Conservation (phyloP, 129 eudicot genomes). For the Mikania micrantha region DNA sequence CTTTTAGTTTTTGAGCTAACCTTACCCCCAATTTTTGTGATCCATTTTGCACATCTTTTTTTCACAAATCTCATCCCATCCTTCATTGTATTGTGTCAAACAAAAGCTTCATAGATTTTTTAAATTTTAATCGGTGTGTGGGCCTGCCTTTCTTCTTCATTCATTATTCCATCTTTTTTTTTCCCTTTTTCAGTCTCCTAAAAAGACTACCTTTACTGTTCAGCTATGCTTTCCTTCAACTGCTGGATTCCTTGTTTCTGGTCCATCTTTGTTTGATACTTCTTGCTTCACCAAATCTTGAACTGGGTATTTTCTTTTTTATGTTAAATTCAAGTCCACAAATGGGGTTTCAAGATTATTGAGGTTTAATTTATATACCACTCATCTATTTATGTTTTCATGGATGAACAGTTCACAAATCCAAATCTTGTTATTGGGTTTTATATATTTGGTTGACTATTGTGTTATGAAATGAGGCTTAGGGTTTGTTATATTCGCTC, state of each 20-base stretch:
- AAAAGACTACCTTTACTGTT: slow-evolving; percentile 24
- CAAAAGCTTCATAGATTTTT: no score
- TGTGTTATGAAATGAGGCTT: neutral
- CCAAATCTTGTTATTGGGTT: slow-evolving; percentile 5
- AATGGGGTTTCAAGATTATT: slow-evolving; percentile 21
- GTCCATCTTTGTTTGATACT: slow-evolving; percentile 20
- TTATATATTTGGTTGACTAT: neutral
- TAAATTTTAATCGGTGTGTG: no score
- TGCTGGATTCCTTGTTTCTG: slow-evolving; percentile 10
- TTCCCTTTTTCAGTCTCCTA: slow-evolving; percentile 9
- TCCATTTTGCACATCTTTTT: slow-evolving; percentile 16
- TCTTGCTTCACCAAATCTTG: neutral
- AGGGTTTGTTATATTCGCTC: neutral
- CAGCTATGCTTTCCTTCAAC: slow-evolving; percentile 5
- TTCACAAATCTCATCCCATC: slow-evolving; percentile 8
- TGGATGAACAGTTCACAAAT: neutral
- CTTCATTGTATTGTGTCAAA: no score
- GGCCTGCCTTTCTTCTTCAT: neutral
- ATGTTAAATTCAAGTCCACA: neutral
- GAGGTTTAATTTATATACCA: slow-evolving; percentile 1
- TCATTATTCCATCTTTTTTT: neutral
- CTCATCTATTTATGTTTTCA: neutral
- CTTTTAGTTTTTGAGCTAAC: neutral
- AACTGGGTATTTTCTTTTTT: neutral
- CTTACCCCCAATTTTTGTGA: slow-evolving; percentile 23